Evolutionary conservation across 164 flowering plant species (phyloP).

Genomic region (Houttuynia cordata): DNA sequence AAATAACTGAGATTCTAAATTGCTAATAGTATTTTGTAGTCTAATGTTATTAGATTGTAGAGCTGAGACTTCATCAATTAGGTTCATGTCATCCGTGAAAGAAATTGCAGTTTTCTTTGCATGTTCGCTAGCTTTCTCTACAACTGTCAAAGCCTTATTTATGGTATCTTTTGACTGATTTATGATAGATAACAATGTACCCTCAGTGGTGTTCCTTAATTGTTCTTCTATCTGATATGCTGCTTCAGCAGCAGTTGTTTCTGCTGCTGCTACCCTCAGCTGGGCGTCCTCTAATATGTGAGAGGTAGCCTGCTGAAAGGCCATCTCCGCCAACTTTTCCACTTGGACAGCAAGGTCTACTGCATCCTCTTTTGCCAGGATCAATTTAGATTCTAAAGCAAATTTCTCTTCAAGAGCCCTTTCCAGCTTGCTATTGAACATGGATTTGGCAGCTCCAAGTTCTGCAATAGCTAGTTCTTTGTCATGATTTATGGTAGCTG

Average conservation of each 20-base stretch:
- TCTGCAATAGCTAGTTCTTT: conserved; percentile 39
- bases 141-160: conserved; percentile 32
- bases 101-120: conserved; percentile 23
- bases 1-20: conserved; percentile 30
- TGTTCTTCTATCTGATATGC: conserved; percentile 43
- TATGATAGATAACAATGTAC: conserved; percentile 28
- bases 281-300: conserved; percentile 46
- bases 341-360: conserved; percentile 58
- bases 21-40: conserved; percentile 24
- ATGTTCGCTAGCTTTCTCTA: conserved; percentile 30
- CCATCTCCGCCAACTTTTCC: conserved; percentile 41
- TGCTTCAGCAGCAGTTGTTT: conserved; percentile 48
- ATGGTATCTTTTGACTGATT: conserved; percentile 44
- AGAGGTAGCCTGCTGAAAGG: conserved; percentile 47
- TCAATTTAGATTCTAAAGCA: conserved; percentile 38
- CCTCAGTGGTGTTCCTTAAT: conserved; percentile 34
- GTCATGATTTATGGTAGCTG: conserved; percentile 30
- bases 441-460: conserved; percentile 37
- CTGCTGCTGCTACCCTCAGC: conserved; percentile 40
- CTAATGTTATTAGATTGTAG: conserved; percentile 28
- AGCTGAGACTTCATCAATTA: conserved; percentile 28
- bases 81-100: conserved; percentile 19
- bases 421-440: conserved; percentile 36
- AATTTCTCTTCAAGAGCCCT: conserved; percentile 40
- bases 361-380: conserved; percentile 44